Conservation (phyloP, 108 stramenopile species). For the Fragilaria crotonensis region DNA sequence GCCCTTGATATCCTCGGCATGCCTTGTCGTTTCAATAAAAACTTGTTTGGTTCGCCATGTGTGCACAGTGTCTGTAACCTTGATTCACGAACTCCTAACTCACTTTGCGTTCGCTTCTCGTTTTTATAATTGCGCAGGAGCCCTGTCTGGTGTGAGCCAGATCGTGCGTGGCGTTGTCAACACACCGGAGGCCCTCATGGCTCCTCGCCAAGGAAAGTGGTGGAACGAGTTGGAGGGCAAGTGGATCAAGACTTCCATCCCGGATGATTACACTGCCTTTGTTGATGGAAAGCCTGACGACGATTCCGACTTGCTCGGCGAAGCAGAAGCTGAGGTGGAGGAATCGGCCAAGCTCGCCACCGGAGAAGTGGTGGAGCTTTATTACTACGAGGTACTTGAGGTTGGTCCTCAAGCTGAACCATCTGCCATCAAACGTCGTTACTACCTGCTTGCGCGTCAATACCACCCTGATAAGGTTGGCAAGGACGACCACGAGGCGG, state of each 20-base stretch:
- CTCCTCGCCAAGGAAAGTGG: conserved; percentile 67
- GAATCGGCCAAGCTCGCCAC: conserved; percentile 5
- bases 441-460: conserved; percentile 84
- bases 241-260: conserved; percentile 51
- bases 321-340: conserved; percentile 36
- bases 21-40: no score
- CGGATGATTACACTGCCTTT: conserved; percentile 21
- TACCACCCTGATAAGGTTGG: conserved; percentile 86
- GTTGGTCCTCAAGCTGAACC: conserved; percentile 59
- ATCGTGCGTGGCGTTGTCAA: conserved; percentile 57
- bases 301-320: conserved; percentile 54
- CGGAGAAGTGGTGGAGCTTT: conserved; percentile 49
- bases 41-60: no score
- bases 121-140: conserved; percentile 21
- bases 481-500: conserved; percentile 51
- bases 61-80: no score
- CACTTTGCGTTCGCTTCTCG: no score
- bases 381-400: conserved; percentile 74
- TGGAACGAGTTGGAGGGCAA: conserved; percentile 66
- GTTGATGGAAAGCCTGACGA: conserved; percentile 44
- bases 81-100: no score
- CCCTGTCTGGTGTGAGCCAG: conserved; percentile 36
- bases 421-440: conserved; percentile 81
- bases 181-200: conserved; percentile 44
- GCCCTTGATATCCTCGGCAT: no score